Percentiles rank a stretch among this genome's conserved stretches.
phyloP scores from a whole-genome alignment of 2,329 filamentous ascomycete genomes.

The Diaporthe helianthi region DNA sequence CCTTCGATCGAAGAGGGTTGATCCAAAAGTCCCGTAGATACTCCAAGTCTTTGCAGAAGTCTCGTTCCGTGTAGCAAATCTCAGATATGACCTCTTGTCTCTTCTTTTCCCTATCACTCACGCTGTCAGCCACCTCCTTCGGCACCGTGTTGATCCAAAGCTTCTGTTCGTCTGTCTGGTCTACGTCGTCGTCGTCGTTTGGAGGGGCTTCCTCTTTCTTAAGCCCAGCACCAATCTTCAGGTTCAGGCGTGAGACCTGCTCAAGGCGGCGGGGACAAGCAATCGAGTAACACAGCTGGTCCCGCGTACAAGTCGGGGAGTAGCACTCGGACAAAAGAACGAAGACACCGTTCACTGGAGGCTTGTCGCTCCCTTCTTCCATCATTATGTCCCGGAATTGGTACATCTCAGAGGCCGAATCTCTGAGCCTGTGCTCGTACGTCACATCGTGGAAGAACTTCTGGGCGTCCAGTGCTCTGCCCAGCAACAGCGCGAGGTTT shows the following conservation, averaged over 20 bases:
- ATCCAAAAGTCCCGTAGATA: conserved; percentile 99
- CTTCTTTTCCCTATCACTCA: conserved; percentile 93
- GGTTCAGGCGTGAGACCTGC: conserved; percentile 91
- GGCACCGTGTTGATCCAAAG: conserved; percentile 99
- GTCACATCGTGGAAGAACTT: conserved; percentile 99
- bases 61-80: conserved; percentile 96
- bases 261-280: conserved; percentile 92
- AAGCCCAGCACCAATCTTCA: conserved; percentile 90
- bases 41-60: conserved; percentile 98
- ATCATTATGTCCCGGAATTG: conserved; percentile 94
- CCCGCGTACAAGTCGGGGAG: conserved; percentile 93
- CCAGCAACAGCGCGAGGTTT: conserved; percentile 89
- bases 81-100: conserved; percentile 98
- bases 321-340: conserved; percentile 97
- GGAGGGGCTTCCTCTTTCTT: conserved; percentile 66
- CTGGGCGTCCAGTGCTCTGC: conserved; percentile 91
- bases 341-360: conserved; percentile 89
- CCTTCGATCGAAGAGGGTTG: conserved; percentile 80
- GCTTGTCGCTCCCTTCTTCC: conserved; percentile 78
- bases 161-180: conserved; percentile 94
- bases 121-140: conserved; percentile 89
- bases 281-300: conserved; percentile 97
- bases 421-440: conserved; percentile 93
- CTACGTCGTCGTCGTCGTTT: conserved; percentile 76
- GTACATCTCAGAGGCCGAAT: conserved; percentile 94